These are phyloP conservation scores for Capniomyces stellatus DNA, from an alignment of 371 early-diverging fungal genomes.

Conservation along the genomic window DNA sequence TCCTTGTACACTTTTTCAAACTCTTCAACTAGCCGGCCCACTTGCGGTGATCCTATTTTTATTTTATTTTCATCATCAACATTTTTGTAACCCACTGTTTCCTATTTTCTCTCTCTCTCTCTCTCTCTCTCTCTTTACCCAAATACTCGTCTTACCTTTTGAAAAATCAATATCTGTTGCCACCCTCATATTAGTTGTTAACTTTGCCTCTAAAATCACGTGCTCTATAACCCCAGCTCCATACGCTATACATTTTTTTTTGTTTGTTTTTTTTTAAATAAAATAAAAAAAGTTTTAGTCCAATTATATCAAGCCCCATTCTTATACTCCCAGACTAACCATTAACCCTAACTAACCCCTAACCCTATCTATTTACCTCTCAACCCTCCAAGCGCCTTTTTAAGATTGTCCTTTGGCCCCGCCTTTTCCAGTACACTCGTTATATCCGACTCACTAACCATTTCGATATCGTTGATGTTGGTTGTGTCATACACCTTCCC, in stretches of 20 bases:
- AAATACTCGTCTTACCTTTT: background rate
- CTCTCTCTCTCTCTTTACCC: no score
- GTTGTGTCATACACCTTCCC: background rate
- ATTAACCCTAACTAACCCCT: no score
- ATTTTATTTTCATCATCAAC: no score
- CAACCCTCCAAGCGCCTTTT: slow-evolving; percentile 63
- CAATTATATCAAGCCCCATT: no score
- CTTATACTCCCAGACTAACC: no score
- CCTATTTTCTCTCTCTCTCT: no score
- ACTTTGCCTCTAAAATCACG: slow-evolving; percentile 43
- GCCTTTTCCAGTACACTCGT: slow-evolving; percentile 31
- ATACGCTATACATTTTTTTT: slow-evolving; percentile 37
- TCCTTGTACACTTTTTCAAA: slow-evolving; percentile 26
- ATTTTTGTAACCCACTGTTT: no score
- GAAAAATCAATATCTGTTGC: slow-evolving; percentile 15
- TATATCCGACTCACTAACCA: slow-evolving; percentile 36
- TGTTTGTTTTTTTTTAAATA: no score
- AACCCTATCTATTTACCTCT: no score
- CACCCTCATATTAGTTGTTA: slow-evolving; percentile 40
- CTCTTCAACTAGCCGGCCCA: slow-evolving; percentile 19
- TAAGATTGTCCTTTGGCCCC: slow-evolving; percentile 52
- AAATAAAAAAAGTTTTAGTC: no score
- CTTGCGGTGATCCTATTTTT: slow-evolving; percentile 11
- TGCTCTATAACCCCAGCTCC: slow-evolving; percentile 84
- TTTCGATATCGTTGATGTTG: slow-evolving; percentile 31